Evolutionary conservation across 2,329 filamentous ascomycete species (phyloP), one percentile per base, ranked within the genome.

Genomic region (Gaeumannomyces tritici): DNA sequence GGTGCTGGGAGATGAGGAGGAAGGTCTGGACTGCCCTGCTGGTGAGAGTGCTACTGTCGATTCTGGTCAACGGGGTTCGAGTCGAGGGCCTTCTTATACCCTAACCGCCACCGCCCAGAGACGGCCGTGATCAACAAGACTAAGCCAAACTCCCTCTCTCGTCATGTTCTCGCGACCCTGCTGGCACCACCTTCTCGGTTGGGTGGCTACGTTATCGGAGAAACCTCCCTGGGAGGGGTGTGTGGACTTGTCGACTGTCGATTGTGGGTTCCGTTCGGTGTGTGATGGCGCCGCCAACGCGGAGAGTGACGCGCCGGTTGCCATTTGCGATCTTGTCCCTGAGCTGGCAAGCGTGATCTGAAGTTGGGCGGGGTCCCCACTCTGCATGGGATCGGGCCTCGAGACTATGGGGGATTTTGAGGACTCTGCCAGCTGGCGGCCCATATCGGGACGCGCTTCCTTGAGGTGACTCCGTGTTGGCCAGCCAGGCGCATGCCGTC

Each of bases 401-500:
- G 59, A 47, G 35, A 24, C 59, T 56, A 31, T 61, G 59, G 59
- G 56, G 33, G 27, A 61, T 61, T 28, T 21, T 51, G 42, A 7
- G 42, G 42, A 51, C 13, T 51, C 21, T n/a, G 42, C 21, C 42
- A 6, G 13, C 42, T 51, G 42, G 9, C 18, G 42, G 9, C 18
- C 42, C 42, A 33, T 6, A 8, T 21, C n/a, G 7, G 42, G 42
- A 2, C 21, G 18, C 18, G 42, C n/a, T 24, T 51, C 42, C 42
- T 11, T 51, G 18, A 24, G n/a, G n/a, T n/a, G n/a, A n/a, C n/a
- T n/a, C n/a, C n/a, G 35, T 15, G 35, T 42, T 13, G 15, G 13
- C 3, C 42, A 9, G 21, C 42, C 42, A 4, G 7, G 42, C 8
- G 18, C 42, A 51, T n/a, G 42, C 42, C 42, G 42, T 21, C 42